Percentiles rank a stretch among this genome's conserved stretches.
phyloP scores from a whole-genome alignment of 192 early-diverging fungal species.

The Coemansia sp. region DNA sequence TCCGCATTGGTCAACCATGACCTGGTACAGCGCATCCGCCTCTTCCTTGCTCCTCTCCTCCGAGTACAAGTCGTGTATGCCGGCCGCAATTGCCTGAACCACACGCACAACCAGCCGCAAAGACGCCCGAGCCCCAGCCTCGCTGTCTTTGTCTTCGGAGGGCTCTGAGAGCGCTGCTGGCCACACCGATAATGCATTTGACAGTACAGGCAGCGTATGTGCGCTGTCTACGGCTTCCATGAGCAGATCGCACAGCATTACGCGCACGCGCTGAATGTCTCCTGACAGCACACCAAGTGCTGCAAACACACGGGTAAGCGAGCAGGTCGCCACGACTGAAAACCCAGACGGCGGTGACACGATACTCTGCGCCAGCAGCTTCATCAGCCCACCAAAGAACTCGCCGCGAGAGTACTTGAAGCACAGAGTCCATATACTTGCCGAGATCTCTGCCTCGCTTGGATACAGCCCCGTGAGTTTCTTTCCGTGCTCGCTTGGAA shows the following conservation, averaged over 20 bases:
- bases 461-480: slow-evolving; percentile 21
- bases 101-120: slow-evolving; percentile 39
- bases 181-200: slow-evolving; percentile 40
- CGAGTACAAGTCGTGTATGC: slow-evolving; percentile 49
- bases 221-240: slow-evolving; percentile 52
- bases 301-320: slow-evolving; percentile 43
- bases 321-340: slow-evolving; percentile 27
- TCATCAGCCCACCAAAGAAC: slow-evolving; percentile 32
- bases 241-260: slow-evolving; percentile 46
- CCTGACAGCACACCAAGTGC: slow-evolving; percentile 31
- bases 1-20: slow-evolving; percentile 44
- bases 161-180: slow-evolving; percentile 34
- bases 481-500: not conserved
- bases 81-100: slow-evolving; percentile 45
- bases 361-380: slow-evolving; percentile 25
- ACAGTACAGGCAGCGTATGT: slow-evolving; percentile 42
- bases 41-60: slow-evolving; percentile 36
- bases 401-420: slow-evolving; percentile 27
- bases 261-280: slow-evolving; percentile 42
- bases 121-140: not conserved
- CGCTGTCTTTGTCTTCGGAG: not conserved
- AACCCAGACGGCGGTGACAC: slow-evolving; percentile 14
- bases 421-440: slow-evolving; percentile 34
- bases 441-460: slow-evolving; percentile 19
- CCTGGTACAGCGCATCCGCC: slow-evolving; percentile 43